These are phyloP conservation scores for Salix exigua DNA, from an alignment of 345 rosid species.

Conservation along the genomic window DNA sequence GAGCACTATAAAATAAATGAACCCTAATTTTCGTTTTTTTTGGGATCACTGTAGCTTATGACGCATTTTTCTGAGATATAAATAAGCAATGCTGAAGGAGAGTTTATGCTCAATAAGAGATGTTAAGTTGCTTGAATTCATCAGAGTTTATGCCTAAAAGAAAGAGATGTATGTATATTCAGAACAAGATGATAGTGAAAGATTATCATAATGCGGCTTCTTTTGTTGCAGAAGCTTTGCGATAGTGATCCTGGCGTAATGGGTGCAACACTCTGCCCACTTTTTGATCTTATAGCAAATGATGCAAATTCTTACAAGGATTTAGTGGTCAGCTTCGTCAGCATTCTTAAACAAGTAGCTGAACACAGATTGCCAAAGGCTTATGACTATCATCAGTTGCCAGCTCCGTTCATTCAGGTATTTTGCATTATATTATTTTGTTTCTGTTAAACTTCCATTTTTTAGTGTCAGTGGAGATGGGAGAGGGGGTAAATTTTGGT, in stretches of 20 bases:
- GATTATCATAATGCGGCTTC: slow-evolving; percentile 6
- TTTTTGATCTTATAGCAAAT: slow-evolving; percentile 68
- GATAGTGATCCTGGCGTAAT: slow-evolving; percentile 98
- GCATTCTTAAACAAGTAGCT: slow-evolving; percentile 91
- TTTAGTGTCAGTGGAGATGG: too few relatives aligned
- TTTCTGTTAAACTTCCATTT: not conserved
- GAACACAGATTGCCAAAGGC: slow-evolving; percentile 85
- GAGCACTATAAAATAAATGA: too few relatives aligned
- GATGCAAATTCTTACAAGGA: slow-evolving; percentile 81
- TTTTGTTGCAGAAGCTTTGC: slow-evolving; percentile 57
- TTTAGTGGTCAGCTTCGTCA: slow-evolving; percentile 82
- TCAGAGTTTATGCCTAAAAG: too few relatives aligned
- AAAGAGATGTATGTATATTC: too few relatives aligned
- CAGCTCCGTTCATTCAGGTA: slow-evolving; percentile 99
- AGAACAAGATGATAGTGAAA: too few relatives aligned
- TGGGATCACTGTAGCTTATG: too few relatives aligned
- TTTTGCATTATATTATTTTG: not conserved
- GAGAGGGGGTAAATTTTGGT: too few relatives aligned
- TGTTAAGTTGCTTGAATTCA: too few relatives aligned
- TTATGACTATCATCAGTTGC: slow-evolving; percentile 95
- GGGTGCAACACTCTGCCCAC: slow-evolving; percentile 97
- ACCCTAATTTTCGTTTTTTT: too few relatives aligned
- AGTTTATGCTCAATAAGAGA: too few relatives aligned
- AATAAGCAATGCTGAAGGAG: too few relatives aligned
- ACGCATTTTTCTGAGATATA: too few relatives aligned